Evolutionary conservation across 2,329 filamentous ascomycete genomes (phyloP), one percentile per base, ranked within the genome.

Genomic region (Colletotrichum lentis): DNA sequence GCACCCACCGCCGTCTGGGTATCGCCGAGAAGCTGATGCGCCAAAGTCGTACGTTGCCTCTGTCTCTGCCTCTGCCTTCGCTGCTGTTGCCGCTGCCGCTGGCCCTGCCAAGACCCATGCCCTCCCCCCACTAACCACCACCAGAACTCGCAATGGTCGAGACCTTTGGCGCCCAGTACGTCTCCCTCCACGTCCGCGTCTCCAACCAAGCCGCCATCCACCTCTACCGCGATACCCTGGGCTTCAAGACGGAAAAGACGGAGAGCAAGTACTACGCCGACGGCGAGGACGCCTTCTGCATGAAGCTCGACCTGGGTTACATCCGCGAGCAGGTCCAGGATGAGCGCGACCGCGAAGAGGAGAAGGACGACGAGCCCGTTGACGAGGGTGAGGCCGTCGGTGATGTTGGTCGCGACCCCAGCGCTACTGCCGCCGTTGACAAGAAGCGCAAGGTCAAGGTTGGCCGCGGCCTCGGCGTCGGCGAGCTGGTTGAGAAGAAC

Each of bases 1-100:
- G 96, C 72, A 99, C 96, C 72, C 96, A 99, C 81, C 84, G 96
- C 67, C 83, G 95, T 62, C 80, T 99, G 68, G 96, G 96, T 0
- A 92, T 99, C 72, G 96, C 96, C 8, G 96, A 99, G 86, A 96
- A 97, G 84, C 83, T 99, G 73, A 99, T 99, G 96, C 85, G 94
- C 59, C 96, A 98, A 84, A 94, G 91, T 74, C 95, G 93, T 96
- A 85, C 62, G 92, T 88, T 54, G 31, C 67, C 47, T 35, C 52
- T 69, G 63, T 64, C 39, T 24, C 60, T 27, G 52, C 20, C 39
- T 22, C 50, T 35, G 61, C 31, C n/a, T 50, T 64, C 39, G 24
- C 60, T 27, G 52, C 22, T 41, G n/a, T 47, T 35, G 61, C 27
- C n/a, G 41, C 50, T 35, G 61, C 27, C n/a, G 41, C 4, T 14